These are phyloP conservation scores for Mucor saturninus DNA, from an alignment of 371 early-diverging fungal species.

Conservation along the genomic window DNA sequence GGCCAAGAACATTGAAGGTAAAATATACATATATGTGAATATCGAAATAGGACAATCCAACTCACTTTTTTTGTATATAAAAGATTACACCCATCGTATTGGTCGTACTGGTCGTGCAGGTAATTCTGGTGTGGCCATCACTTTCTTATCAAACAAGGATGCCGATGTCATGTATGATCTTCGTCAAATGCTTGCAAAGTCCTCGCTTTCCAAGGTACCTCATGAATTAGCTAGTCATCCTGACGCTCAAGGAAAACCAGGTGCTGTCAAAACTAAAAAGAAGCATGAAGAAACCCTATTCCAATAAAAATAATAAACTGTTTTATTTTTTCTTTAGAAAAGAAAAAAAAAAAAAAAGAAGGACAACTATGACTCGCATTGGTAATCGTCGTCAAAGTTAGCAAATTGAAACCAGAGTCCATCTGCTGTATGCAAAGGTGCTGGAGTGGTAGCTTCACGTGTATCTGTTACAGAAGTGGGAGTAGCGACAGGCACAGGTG, in stretches of 20 bases:
- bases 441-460: not conserved
- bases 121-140: slow-evolving; percentile 90
- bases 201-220: slow-evolving; percentile 80
- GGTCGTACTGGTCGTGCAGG: slow-evolving; percentile 99
- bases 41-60: too few species aligned
- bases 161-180: slow-evolving; percentile 89
- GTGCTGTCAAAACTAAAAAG: slow-evolving; percentile 57
- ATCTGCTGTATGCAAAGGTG: slow-evolving; percentile 20
- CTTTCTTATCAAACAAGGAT: slow-evolving; percentile 87
- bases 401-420: slow-evolving; percentile 48
- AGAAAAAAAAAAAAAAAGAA: not conserved
- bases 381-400: slow-evolving; percentile 47
- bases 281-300: slow-evolving; percentile 70
- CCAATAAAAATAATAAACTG: slow-evolving; percentile 26
- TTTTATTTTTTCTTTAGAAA: not conserved
- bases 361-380: slow-evolving; percentile 14
- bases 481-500: slow-evolving; percentile 6
- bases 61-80: not conserved
- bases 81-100: slow-evolving; percentile 96
- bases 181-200: slow-evolving; percentile 85
- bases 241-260: slow-evolving; percentile 76
- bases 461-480: not conserved
- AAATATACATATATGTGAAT: not conserved
- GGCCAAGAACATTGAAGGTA: slow-evolving; percentile 94
- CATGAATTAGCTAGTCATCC: slow-evolving; percentile 89